Evolutionary conservation across 2,329 filamentous ascomycete species (phyloP).

Genomic region (Fusarium beomiforme): DNA sequence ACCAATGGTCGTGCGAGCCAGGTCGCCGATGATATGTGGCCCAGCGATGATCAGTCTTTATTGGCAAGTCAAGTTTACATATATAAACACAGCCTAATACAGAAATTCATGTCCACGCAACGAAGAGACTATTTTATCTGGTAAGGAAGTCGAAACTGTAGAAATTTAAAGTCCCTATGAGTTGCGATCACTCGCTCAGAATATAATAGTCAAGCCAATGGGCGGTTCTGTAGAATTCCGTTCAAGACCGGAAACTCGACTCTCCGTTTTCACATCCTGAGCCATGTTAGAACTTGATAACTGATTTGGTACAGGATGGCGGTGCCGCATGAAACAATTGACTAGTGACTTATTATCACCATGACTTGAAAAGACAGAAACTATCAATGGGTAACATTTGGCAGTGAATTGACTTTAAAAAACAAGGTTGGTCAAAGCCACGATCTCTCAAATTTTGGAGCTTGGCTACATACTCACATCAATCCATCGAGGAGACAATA

Average conservation of each 20-base stretch:
- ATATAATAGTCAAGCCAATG: not conserved
- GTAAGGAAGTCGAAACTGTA: not conserved
- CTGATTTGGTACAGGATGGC: conserved; percentile 11
- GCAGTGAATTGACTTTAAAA: not conserved
- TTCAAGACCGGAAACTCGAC: conserved; percentile 17
- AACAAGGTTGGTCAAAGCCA: not conserved
- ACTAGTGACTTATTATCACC: not conserved
- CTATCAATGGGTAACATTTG: not conserved
- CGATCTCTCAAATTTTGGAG: no score
- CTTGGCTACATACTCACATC: not conserved
- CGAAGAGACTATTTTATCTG: not conserved
- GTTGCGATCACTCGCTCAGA: not conserved
- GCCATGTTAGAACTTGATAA: conserved; percentile 29
- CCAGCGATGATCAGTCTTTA: conserved; percentile 8
- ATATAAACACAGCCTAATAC: conserved; percentile 11
- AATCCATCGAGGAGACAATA: not conserved
- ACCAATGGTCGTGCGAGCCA: conserved; percentile 30
- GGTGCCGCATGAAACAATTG: conserved; percentile 22
- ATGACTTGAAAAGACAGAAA: conserved; percentile 16
- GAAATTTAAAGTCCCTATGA: not conserved
- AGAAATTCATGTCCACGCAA: conserved; percentile 2
- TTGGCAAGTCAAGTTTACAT: conserved; percentile 5
- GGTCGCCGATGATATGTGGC: conserved; percentile 33
- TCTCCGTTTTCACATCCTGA: conserved; percentile 8
- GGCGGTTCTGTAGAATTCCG: not conserved